Percentiles rank a stretch among this genome's conserved stretches.
Evolutionary conservation across 179 eudicot species (phyloP).

Genomic region (Gypsophila paniculata): DNA sequence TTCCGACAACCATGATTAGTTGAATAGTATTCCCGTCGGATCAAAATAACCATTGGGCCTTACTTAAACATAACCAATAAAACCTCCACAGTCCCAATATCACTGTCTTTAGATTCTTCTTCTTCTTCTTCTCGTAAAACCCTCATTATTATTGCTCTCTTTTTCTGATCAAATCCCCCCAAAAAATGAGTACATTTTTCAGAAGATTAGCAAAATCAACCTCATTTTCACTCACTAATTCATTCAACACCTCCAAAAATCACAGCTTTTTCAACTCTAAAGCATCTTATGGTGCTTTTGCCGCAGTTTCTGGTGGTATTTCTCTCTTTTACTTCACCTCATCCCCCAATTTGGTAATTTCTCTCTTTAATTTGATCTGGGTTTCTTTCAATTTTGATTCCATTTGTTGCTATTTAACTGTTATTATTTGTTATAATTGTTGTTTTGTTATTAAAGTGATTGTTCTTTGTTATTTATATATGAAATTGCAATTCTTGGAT

Average conservation of each 20-base stretch:
- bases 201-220: slow-evolving; percentile 52
- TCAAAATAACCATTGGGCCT: background rate
- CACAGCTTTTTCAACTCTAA: slow-evolving; percentile 32
- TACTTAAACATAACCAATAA: background rate
- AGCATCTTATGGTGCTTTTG: slow-evolving; percentile 56
- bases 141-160: slow-evolving; percentile 15
- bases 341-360: slow-evolving; percentile 59
- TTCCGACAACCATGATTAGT: too few relatives aligned
- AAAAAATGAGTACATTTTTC: slow-evolving; percentile 59
- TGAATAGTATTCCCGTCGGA: too few relatives aligned
- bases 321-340: slow-evolving; percentile 54
- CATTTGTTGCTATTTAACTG: slow-evolving; percentile 1
- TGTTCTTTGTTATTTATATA: background rate
- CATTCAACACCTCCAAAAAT: slow-evolving; percentile 31
- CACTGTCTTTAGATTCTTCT: background rate
- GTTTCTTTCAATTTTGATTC: slow-evolving; percentile 7
- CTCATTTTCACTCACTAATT: slow-evolving; percentile 39
- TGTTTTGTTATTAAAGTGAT: background rate
- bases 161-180: slow-evolving; percentile 10
- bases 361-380: slow-evolving; percentile 15
- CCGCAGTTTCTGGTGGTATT: slow-evolving; percentile 75
- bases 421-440: background rate
- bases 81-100: background rate
- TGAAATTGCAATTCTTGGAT: background rate
- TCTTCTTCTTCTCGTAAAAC: slow-evolving; percentile 19